These are phyloP conservation scores for Penicillium sp. DNA, from an alignment of 2,329 filamentous ascomycete species.

Conservation along the genomic window DNA sequence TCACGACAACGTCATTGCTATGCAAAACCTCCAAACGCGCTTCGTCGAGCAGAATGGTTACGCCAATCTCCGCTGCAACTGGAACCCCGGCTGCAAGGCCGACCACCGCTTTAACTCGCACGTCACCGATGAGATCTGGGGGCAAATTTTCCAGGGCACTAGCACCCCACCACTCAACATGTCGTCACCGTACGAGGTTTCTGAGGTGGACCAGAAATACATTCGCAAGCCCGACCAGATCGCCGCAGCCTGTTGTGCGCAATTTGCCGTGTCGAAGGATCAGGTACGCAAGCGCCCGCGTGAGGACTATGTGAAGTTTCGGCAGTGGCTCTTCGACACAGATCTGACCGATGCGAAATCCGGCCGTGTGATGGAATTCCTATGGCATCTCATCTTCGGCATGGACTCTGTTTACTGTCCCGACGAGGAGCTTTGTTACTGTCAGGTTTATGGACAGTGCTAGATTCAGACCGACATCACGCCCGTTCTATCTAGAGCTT, in stretches of 20 bases:
- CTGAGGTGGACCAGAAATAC: slow-evolving; percentile 21
- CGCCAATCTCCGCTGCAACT: slow-evolving; percentile 61
- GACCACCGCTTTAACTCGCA: slow-evolving; percentile 36
- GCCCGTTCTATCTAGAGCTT: not conserved
- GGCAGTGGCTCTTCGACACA: slow-evolving; percentile 61
- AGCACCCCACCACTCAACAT: slow-evolving; percentile 34
- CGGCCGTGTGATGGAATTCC: slow-evolving; percentile 63
- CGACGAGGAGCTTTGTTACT: slow-evolving; percentile 37
- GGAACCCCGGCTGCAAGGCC: slow-evolving; percentile 54
- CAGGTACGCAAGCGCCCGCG: slow-evolving; percentile 51
- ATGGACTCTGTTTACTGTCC: slow-evolving; percentile 42
- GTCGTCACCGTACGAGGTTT: slow-evolving; percentile 14
- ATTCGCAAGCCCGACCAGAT: slow-evolving; percentile 51
- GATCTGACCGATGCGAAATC: slow-evolving; percentile 55
- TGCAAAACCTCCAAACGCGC: slow-evolving; percentile 50
- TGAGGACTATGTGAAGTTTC: slow-evolving; percentile 56
- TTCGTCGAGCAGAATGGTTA: slow-evolving; percentile 58
- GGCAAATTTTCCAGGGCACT: slow-evolving; percentile 42
- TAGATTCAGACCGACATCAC: slow-evolving; percentile 8
- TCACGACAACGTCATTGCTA: slow-evolving; percentile 55
- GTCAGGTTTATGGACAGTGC: slow-evolving; percentile 38
- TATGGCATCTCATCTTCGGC: slow-evolving; percentile 62
- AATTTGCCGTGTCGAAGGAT: slow-evolving; percentile 61
- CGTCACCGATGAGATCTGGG: slow-evolving; percentile 38
- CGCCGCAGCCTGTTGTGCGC: slow-evolving; percentile 63